Evolutionary conservation across 805 yeast species (phyloP).

Genomic region (Metschnikowia gelsemii): DNA sequence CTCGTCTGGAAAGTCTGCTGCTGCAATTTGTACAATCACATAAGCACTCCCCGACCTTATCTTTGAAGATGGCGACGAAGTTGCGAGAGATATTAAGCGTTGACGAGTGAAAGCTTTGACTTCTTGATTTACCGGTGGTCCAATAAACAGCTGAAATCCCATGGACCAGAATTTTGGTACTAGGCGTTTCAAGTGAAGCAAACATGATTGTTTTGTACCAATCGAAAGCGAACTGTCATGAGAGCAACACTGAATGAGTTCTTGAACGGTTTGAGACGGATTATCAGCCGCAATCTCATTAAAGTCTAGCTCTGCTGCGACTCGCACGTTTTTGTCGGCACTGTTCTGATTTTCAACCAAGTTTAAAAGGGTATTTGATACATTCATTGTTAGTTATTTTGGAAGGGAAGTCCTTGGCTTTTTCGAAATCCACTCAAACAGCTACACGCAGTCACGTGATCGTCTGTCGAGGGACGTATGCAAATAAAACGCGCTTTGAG

Average conservation of each 20-base stretch:
- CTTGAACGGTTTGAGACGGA: constrained; percentile 48
- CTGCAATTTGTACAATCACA: constrained; percentile 79
- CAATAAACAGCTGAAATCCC: constrained; percentile 71
- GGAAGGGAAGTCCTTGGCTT: too few species aligned
- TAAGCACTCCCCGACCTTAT: constrained; percentile 67
- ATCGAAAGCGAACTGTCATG: constrained; percentile 26
- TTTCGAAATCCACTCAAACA: too few species aligned
- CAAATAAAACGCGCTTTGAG: background rate
- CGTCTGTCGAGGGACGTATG: background rate
- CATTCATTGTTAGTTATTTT: constrained; percentile 1
- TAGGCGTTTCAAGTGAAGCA: constrained; percentile 64
- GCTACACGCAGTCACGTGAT: constrained; percentile 8
- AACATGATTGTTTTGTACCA: constrained; percentile 56
- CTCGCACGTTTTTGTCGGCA: constrained; percentile 53
- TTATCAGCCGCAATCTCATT: constrained; percentile 41
- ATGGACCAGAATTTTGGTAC: constrained; percentile 81
- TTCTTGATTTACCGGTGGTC: constrained; percentile 58
- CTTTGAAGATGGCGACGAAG: constrained; percentile 49
- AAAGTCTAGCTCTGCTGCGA: constrained; percentile 52
- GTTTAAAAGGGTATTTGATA: background rate
- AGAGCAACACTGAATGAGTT: constrained; percentile 45
- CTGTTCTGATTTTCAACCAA: constrained; percentile 32
- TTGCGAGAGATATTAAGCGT: constrained; percentile 48
- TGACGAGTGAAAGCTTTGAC: constrained; percentile 53
- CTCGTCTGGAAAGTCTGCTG: constrained; percentile 91